These are phyloP conservation scores for Marasmius sp. DNA, from an alignment of 1,284 basidiomycete species.

Conservation along the genomic window DNA sequence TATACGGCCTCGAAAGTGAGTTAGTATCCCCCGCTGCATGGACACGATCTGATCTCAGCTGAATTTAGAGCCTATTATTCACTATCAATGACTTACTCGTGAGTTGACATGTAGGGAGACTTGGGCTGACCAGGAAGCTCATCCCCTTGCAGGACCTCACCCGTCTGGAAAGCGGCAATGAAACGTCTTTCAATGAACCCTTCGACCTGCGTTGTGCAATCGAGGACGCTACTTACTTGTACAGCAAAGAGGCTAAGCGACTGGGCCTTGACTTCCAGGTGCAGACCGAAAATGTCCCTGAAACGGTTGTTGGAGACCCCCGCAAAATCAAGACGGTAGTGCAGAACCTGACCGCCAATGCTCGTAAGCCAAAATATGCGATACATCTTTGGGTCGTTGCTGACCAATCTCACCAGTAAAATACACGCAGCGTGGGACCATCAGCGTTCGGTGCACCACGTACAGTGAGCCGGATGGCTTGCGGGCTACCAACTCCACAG, in stretches of 20 bases:
- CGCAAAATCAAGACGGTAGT: conserved; percentile 82
- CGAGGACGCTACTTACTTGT: conserved; percentile 66
- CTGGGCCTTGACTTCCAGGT: conserved; percentile 67
- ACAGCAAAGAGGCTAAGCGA: conserved; percentile 69
- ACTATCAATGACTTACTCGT: conserved; percentile 86
- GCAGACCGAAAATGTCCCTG: conserved; percentile 54
- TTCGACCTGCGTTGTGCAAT: conserved; percentile 76
- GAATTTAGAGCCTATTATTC: conserved; percentile 62
- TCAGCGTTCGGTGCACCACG: conserved; percentile 63
- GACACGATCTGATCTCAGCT: conserved; percentile 2
- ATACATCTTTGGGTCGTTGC: neutral
- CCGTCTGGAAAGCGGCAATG: conserved; percentile 77
- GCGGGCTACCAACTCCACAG: conserved; percentile 45
- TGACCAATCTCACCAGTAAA: conserved; percentile 54
- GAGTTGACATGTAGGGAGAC: conserved; percentile 22
- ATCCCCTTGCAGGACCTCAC: conserved; percentile 65
- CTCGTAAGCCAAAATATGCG: conserved; percentile 44
- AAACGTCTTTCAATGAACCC: conserved; percentile 81
- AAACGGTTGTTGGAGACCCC: conserved; percentile 66
- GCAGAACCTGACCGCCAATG: conserved; percentile 83
- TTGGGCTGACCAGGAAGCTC: neutral
- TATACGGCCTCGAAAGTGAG: conserved; percentile 79
- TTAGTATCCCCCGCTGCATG: conserved; percentile 7
- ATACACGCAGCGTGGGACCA: conserved; percentile 68
- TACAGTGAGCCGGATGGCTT: conserved; percentile 55